phyloP scores from a whole-genome alignment of 352 stramenopile species.

The Plasmopara halstedii region DNA sequence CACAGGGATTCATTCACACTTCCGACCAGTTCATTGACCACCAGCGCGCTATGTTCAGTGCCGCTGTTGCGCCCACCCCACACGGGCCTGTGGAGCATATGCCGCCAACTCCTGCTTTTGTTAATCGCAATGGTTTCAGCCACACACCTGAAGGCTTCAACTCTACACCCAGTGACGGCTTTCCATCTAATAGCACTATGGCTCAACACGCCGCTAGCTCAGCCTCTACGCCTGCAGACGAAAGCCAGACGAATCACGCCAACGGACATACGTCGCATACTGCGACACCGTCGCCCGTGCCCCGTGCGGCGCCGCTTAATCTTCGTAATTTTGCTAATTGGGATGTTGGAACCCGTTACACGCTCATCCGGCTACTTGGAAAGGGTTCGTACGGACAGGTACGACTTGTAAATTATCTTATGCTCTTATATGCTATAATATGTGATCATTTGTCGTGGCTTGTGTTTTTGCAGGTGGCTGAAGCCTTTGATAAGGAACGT shows the following conservation, averaged over 20 bases:
- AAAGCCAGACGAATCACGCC: conserved; percentile 10
- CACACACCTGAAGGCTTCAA: conserved; percentile 62
- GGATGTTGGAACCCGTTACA: conserved; percentile 73
- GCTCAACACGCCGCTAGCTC: conserved; percentile 7
- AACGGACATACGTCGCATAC: conserved; percentile 29
- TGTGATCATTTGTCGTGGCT: background rate
- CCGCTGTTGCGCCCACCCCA: conserved; percentile 68
- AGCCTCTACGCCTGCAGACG: conserved; percentile 23
- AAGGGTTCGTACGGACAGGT: conserved; percentile 85
- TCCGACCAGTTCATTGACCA: conserved; percentile 72
- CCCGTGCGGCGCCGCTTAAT: conserved; percentile 64
- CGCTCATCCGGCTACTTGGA: conserved; percentile 68
- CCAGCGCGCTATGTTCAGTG: conserved; percentile 66
- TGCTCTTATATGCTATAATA: no score
- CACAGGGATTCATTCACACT: conserved; percentile 44
- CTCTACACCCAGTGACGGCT: conserved; percentile 40
- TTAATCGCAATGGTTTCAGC: conserved; percentile 56
- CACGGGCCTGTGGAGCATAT: conserved; percentile 69
- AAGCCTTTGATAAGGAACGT: conserved; percentile 70
- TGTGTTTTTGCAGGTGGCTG: conserved; percentile 35
- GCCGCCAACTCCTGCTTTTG: conserved; percentile 76
- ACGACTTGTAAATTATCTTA: background rate
- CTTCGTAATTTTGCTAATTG: conserved; percentile 79
- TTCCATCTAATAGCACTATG: conserved; percentile 21
- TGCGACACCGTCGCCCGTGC: conserved; percentile 50